phyloP scores from a whole-genome alignment of 2,329 filamentous ascomycete genomes.

The Neonectria faginata region DNA sequence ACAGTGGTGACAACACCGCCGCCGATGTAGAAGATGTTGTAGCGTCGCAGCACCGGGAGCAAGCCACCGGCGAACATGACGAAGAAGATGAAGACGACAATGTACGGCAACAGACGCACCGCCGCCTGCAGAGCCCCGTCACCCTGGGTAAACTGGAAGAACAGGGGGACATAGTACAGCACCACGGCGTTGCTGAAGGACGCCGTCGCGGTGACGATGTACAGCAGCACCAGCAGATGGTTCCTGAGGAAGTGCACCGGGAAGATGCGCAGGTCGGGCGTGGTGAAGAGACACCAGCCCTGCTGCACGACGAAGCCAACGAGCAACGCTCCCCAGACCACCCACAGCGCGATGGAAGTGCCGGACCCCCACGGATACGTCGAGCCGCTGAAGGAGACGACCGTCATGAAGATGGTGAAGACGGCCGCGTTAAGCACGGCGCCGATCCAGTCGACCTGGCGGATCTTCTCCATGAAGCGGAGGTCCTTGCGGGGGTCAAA shows the following conservation, averaged over 20 bases:
- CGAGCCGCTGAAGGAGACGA: slow-evolving; percentile 62
- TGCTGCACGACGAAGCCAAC: slow-evolving; percentile 62
- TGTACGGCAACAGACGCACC: slow-evolving; percentile 57
- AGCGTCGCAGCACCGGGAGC: slow-evolving; percentile 53
- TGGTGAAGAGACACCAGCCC: slow-evolving; percentile 57
- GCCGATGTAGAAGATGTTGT: slow-evolving; percentile 49
- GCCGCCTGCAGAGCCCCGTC: slow-evolving; percentile 55
- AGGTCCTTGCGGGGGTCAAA: slow-evolving; percentile 37
- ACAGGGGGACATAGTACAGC: slow-evolving; percentile 66
- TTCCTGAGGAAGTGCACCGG: slow-evolving; percentile 35
- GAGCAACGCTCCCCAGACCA: slow-evolving; percentile 58
- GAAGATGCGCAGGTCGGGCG: slow-evolving; percentile 43
- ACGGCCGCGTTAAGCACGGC: slow-evolving; percentile 42
- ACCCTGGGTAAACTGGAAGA: slow-evolving; percentile 63
- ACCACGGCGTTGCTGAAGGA: slow-evolving; percentile 53
- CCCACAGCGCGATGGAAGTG: slow-evolving; percentile 60
- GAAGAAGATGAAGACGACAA: slow-evolving; percentile 40
- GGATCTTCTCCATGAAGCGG: slow-evolving; percentile 32
- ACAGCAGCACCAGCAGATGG: slow-evolving; percentile 55
- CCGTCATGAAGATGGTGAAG: slow-evolving; percentile 58
- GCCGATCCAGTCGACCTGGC: slow-evolving; percentile 49
- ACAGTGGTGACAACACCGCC: slow-evolving; percentile 44
- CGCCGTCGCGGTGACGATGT: slow-evolving; percentile 52
- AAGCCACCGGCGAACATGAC: slow-evolving; percentile 52
- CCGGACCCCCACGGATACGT: slow-evolving; percentile 61